A percentile compares a stretch with the other conserved stretches of the same genome.
Conservation (phyloP, 371 early-diverging fungal genomes). For the Apophysomyces sp. region DNA sequence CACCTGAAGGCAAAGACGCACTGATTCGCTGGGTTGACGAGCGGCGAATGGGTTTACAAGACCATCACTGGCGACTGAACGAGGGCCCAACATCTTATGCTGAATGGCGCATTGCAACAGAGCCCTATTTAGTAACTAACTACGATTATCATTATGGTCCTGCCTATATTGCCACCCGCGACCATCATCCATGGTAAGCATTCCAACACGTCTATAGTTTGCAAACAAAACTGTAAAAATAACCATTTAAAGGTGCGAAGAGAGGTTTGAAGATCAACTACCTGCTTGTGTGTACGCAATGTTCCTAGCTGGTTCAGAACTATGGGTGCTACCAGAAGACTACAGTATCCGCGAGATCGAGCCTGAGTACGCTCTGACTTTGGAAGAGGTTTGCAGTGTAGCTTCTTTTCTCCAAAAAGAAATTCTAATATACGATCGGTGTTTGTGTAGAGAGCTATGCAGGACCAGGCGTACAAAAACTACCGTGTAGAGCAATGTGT, state of each 20-base stretch:
- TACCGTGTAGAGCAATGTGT: constrained; percentile 42
- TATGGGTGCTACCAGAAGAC: constrained; percentile 38
- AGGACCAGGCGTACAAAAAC: constrained; percentile 26
- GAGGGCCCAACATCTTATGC: constrained; percentile 34
- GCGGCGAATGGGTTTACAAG: constrained; percentile 28
- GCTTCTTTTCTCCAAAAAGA: not conserved
- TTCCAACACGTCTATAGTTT: not conserved
- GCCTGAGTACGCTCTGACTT: constrained; percentile 19
- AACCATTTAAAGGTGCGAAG: constrained; percentile 31
- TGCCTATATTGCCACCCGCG: constrained; percentile 25
- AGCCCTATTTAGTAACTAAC: constrained; percentile 32
- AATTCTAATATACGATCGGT: not conserved
- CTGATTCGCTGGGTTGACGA: constrained; percentile 29
- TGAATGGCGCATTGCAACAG: constrained; percentile 30
- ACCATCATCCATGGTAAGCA: constrained; percentile 41
- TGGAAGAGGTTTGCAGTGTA: constrained; percentile 15
- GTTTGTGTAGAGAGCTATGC: constrained; percentile 18
- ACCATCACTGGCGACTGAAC: constrained; percentile 33
- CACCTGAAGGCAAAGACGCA: constrained; percentile 27
- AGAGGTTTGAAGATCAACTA: constrained; percentile 40
- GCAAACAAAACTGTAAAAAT: not conserved
- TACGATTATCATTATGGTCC: constrained; percentile 43
- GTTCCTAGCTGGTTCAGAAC: constrained; percentile 35
- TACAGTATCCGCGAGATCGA: constrained; percentile 31
- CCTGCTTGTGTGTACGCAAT: constrained; percentile 36